Evolutionary conservation across 192 early-diverging fungal species (phyloP).

Genomic region (Linnemannia zychae): DNA sequence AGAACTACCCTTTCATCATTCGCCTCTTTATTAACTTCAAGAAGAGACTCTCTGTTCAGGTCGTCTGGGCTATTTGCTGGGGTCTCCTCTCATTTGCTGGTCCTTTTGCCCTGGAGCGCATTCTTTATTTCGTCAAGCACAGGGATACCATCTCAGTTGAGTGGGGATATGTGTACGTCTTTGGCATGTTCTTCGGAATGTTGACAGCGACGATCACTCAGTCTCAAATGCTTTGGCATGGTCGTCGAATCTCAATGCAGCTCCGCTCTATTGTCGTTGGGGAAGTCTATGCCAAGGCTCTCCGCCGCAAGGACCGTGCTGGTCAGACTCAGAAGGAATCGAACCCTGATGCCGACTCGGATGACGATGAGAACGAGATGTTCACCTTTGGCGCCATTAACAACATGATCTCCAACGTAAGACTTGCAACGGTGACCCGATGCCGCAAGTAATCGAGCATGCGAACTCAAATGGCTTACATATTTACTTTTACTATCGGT

Average conservation of each 20-base stretch:
- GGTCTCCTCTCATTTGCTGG: constrained; percentile 42
- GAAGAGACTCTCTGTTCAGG: constrained; percentile 38
- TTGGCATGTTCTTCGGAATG: constrained; percentile 65
- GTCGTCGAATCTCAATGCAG: constrained; percentile 54
- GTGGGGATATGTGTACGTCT: constrained; percentile 68
- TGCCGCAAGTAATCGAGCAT: background rate
- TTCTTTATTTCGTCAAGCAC: constrained; percentile 37
- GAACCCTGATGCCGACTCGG: constrained; percentile 37
- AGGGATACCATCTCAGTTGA: constrained; percentile 38
- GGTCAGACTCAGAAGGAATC: constrained; percentile 59
- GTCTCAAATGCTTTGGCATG: constrained; percentile 57
- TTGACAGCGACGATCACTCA: constrained; percentile 35
- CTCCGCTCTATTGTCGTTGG: constrained; percentile 69
- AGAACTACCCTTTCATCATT: constrained; percentile 44
- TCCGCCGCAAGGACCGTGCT: constrained; percentile 71
- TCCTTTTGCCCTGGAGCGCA: constrained; percentile 48
- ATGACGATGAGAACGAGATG: constrained; percentile 54
- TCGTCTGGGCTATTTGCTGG: constrained; percentile 43
- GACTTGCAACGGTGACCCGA: background rate
- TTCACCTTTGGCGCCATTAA: constrained; percentile 53
- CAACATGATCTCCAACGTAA: constrained; percentile 56
- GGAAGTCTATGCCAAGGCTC: constrained; percentile 72
- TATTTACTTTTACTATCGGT: background rate
- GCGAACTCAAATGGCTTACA: background rate
- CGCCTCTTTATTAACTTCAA: constrained; percentile 53